phyloP scores from a whole-genome alignment of 2,329 filamentous ascomycete species.

The Clarireedia hainanense region DNA sequence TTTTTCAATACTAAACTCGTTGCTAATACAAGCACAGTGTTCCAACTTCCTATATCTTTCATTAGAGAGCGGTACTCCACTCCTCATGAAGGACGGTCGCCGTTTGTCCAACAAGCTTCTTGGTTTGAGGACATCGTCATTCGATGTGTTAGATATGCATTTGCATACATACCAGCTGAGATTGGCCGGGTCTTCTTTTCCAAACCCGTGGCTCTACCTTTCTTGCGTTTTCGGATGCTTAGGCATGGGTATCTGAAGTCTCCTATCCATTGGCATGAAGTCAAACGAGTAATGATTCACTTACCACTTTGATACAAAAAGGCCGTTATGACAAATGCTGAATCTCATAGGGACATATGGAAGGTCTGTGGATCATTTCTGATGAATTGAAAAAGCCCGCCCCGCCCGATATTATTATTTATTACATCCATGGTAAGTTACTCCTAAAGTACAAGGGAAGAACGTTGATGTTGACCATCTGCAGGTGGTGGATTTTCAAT shows the following conservation, averaged over 20 bases:
- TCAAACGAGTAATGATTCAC: slow-evolving; percentile 36
- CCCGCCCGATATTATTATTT: slow-evolving; percentile 63
- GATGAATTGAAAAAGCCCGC: slow-evolving; percentile 45
- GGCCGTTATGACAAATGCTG: background rate
- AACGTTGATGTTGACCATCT: background rate
- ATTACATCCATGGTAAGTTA: slow-evolving; percentile 66
- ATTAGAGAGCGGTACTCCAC: slow-evolving; percentile 49
- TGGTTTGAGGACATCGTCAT: slow-evolving; percentile 72
- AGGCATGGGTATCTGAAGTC: slow-evolving; percentile 58
- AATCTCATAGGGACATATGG: slow-evolving; percentile 37
- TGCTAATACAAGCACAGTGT: slow-evolving; percentile 34
- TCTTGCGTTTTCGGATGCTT: slow-evolving; percentile 67
- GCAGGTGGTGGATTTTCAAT: slow-evolving; percentile 76
- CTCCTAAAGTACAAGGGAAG: background rate
- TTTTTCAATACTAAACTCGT: background rate
- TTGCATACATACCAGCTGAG: slow-evolving; percentile 59
- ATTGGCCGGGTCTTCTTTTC: slow-evolving; percentile 73
- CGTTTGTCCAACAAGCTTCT: slow-evolving; percentile 62
- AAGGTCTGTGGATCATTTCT: slow-evolving; percentile 62
- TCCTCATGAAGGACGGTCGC: slow-evolving; percentile 37
- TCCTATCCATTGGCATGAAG: slow-evolving; percentile 57
- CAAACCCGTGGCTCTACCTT: slow-evolving; percentile 63
- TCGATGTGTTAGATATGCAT: slow-evolving; percentile 70
- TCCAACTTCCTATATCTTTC: slow-evolving; percentile 51
- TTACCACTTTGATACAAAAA: background rate